Base-by-base conservation (phyloP, 2,329 filamentous ascomycete species). In the Trichoderma sp. region DNA sequence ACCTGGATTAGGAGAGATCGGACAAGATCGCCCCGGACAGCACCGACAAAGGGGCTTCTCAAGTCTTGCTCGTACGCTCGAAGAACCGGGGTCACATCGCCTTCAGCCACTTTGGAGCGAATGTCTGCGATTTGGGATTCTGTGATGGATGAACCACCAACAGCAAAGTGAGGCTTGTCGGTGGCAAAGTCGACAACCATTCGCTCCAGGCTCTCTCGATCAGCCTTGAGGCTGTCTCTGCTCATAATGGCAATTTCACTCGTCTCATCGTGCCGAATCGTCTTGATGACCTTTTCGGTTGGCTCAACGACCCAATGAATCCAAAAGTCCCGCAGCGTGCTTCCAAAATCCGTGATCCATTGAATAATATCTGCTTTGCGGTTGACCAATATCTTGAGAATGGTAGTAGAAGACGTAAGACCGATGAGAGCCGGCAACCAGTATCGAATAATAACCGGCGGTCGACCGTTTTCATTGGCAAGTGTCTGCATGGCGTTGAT, bases 221-320 rank as follows among this genome's bases (percentile, higher is more conserved):
- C 97, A 1, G 95, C 95, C 82, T 93, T 92, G 27, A 99, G 89
- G 79, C 95, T 98, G 79, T 96, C 93, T 76, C 95, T 94, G 85
- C 95, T 98, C 93, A 99, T 97, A 78, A 99, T 94, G 62, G 96
- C 97, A 78, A 99, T 96, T 82, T 98, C 96, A 81, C 95, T 98
- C 79, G 92, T 93, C 80, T 94, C 92, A 80, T 98, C 95, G 83
- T 98, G 97, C 6, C 96, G 92, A 79, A 99, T 98, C 0, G 97
- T 99, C 66, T 93, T 92, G 75, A 99, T 90, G 21, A 99, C 89
- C 82, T 95, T 96, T 79, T 91, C 91, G 1, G 91, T 88, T 0
- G 97, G 97, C 78, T 97, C 93, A 12, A 99, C 87, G 3, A 99
- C 93, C 97, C 97, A 99, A 83, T 99, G 99, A 76, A 92, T 88